Evolutionary conservation across 768 basidiomycete genomes (phyloP), one percentile per base, ranked within the genome.

Genomic region (Tulasnella sp.): DNA sequence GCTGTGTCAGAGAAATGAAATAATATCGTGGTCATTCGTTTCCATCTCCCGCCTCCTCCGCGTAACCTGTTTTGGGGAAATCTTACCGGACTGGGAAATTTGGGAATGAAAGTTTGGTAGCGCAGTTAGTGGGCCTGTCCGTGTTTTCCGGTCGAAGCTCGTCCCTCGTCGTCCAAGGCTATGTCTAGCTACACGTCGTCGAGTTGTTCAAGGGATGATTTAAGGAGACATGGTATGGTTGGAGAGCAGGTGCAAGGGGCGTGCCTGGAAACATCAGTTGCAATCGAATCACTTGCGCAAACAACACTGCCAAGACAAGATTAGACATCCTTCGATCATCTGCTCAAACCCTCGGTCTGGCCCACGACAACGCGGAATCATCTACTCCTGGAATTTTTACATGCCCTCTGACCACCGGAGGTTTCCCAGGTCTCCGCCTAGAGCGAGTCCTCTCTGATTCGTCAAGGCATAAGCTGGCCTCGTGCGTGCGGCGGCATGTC

Each of bases 1-100:
- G n/a, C 62, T 27, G 34, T 36, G 62, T 68, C 62, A 68, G 62
- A 31, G 62, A 68, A 68, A 68, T 68, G 62, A 68, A 68, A 27
- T 68, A 8, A 68, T 68, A 68, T 24, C 36, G 8, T 62, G 14
- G 16, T 68, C 31, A 68, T 68, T 68, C 62, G 62, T 68, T 68
- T 68, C 62, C 62, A 68, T 68, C 62, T 68, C 62, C 62, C 62
- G 62, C 62, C 62, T 31, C 62, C 62, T 68, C 12, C 62, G 62
- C 27, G 62, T 34, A 68, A 68, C 62, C 62, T 8, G 8, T n/a
- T 68, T 68, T 68, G 62, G 62, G 62, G 12, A 68, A 68, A 68
- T 34, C 62, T 68, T 68, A 31, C 62, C 62, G 27, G 4, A n/a
- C 5, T 68, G 62, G 62, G 62, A 34, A 68, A 31, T 34, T 68